A percentile compares a stretch with the other conserved stretches of the same genome.
Conservation (phyloP, 2,329 filamentous ascomycete genomes). For the Dactylellina sp. region DNA sequence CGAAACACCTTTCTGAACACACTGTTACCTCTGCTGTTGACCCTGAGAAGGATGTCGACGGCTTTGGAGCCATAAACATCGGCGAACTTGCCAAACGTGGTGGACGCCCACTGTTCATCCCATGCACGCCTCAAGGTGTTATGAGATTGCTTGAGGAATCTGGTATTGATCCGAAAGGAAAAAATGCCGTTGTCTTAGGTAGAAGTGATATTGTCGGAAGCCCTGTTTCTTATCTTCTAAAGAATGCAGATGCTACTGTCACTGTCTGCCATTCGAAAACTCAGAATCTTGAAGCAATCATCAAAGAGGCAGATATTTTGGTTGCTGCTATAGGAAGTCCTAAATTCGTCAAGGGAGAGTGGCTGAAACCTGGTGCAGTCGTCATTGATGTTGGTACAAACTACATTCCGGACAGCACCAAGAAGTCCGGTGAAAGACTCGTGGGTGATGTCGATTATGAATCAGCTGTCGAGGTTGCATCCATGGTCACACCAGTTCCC, state of each 20-base stretch:
- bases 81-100: slow-evolving; percentile 96
- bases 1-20: slow-evolving; percentile 90
- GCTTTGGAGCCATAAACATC: slow-evolving; percentile 93
- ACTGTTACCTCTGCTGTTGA: slow-evolving; percentile 87
- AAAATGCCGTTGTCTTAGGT: slow-evolving; percentile 93
- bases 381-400: slow-evolving; percentile 99
- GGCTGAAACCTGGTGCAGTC: slow-evolving; percentile 93
- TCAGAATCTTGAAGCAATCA: slow-evolving; percentile 75
- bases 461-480: slow-evolving; percentile 84
- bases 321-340: slow-evolving; percentile 91
- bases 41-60: slow-evolving; percentile 97
- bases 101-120: slow-evolving; percentile 86
- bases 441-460: slow-evolving; percentile 97
- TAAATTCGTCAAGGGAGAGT: slow-evolving; percentile 90
- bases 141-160: slow-evolving; percentile 90
- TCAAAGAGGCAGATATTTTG: slow-evolving; percentile 88
- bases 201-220: slow-evolving; percentile 97
- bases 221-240: slow-evolving; percentile 93
- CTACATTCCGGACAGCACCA: slow-evolving; percentile 87
- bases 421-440: slow-evolving; percentile 90
- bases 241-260: slow-evolving; percentile 95
- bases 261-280: slow-evolving; percentile 96
- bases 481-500: slow-evolving; percentile 89
- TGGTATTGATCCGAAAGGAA: slow-evolving; percentile 84
- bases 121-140: slow-evolving; percentile 96